Percentiles rank a stretch among this genome's conserved stretches.
Evolutionary conservation across 495 filamentous ascomycete species (phyloP).

Genomic region (Trichodelitschia bisporula): DNA sequence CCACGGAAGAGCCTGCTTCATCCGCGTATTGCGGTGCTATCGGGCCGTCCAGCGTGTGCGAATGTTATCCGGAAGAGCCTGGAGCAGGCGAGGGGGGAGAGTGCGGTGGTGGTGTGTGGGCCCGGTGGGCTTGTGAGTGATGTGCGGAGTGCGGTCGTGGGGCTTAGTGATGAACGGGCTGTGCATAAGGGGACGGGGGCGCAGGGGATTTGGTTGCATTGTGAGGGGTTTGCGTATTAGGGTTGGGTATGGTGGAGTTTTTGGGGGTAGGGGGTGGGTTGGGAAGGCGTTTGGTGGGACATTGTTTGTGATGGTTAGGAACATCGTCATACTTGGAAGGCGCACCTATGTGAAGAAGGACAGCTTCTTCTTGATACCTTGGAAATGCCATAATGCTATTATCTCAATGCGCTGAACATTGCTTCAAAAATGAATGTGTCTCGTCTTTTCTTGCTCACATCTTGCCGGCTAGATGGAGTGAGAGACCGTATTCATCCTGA

Average conservation of each 20-base stretch:
- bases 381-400: not conserved
- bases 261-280: not conserved
- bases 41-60: conserved; percentile 20
- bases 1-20: conserved; percentile 5
- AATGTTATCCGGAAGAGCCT: conserved; percentile 28
- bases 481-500: no score
- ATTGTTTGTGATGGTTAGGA: no score
- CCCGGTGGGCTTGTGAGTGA: conserved; percentile 37
- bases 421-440: no score
- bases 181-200: conserved; percentile 82
- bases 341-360: no score
- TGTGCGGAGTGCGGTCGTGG: conserved; percentile 40
- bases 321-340: no score
- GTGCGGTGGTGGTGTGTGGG: conserved; percentile 62
- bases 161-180: conserved; percentile 59
- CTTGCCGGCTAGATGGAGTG: no score
- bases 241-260: not conserved
- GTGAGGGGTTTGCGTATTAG: conserved; percentile 18
- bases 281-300: no score
- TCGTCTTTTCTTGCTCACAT: no score
- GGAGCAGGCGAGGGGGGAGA: conserved; percentile 60
- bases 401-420: conserved; percentile 1
- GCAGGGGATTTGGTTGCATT: conserved; percentile 39
- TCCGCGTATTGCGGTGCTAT: conserved; percentile 10
- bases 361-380: no score